Conservation (phyloP, 164 flowering plant genomes). For the Umbilicus rupestris region DNA sequence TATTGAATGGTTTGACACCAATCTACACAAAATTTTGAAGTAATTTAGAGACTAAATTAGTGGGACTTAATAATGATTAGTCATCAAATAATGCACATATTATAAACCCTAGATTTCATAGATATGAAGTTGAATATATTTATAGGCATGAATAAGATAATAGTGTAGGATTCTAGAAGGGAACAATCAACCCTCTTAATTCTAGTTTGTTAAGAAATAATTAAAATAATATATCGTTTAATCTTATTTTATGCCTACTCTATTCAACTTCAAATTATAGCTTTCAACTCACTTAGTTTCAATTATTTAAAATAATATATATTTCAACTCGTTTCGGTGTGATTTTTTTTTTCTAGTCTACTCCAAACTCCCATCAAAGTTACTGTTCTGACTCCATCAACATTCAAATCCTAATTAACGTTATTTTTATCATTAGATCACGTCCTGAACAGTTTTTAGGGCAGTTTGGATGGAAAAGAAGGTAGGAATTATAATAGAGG, state of each 20-base stretch:
- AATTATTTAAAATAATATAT: too few species aligned
- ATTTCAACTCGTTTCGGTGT: too few species aligned
- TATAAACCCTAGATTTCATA: neutral
- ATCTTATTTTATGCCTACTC: neutral
- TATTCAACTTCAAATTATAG: neutral
- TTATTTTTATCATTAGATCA: too few species aligned
- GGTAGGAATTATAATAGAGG: too few species aligned
- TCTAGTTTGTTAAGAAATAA: neutral
- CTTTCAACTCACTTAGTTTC: too few species aligned
- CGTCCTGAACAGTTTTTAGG: too few species aligned
- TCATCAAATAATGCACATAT: neutral
- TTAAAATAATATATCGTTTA: neutral
- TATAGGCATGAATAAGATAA: neutral
- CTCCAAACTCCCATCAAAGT: too few species aligned
- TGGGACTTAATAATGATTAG: neutral
- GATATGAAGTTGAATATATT: neutral
- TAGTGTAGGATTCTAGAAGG: neutral
- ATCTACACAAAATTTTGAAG: neutral
- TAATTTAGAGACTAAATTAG: neutral
- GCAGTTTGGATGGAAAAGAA: too few species aligned
- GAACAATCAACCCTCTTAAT: neutral
- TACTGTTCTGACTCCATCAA: too few species aligned
- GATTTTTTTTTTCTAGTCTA: too few species aligned
- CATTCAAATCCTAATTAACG: too few species aligned
- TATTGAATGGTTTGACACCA: too few species aligned